Base-by-base conservation (phyloP, 2,329 filamentous ascomycete genomes). In the Lasiodiplodia hormozganensis region DNA sequence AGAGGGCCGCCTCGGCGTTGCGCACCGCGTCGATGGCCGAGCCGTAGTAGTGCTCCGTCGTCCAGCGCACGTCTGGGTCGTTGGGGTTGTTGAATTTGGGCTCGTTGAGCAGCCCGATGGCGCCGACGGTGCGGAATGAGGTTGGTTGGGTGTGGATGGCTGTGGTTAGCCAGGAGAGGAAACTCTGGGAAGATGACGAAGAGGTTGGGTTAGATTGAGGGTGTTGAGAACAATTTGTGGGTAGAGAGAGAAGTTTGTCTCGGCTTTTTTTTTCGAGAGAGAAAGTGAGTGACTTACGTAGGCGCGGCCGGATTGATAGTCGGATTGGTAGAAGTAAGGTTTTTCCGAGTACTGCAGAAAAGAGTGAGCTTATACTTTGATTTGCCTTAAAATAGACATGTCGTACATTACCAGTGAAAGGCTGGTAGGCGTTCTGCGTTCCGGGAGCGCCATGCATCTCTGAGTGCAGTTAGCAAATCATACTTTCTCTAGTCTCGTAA, bases 41-140 rank as follows among this genome's bases (percentile, higher is more conserved):
- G 4, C 82, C 82, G 72, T 88, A 88, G 76, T 81, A 88, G 11
- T 38, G 51, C 28, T 57, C 8, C 0, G 40, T 25, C 12, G 43
- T 56, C 67, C 67, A 68, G 12, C 38, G 28, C 18, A 28, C 58
- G 67, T 57, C 25, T 12, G 57, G 34, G 64, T n/a, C n/a, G 31
- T 14, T 18, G 14, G 47, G 43, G 31, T n/a, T 23, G 60, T 68
- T 64, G 70, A 64, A 23, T 68, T 69, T 74, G 3, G 87, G 87
- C 74, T 89, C 87, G 72, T 89, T 89, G 66, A 89, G 78, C 14
- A 89, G 76, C 73, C 86, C 83, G 47, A 89, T 74, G 83, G 87
- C 88, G 68, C 87, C 87, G 31, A 89, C 87, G 54, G 85, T 87
- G 65, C 82, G 77, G 74, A 85, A 87, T 36, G 81, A 81, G 43